Percentiles rank a stretch among this genome's conserved stretches.
These are phyloP conservation scores for Ajuga reptans DNA, from an alignment of 305 asterid species.

Conservation along the genomic window DNA sequence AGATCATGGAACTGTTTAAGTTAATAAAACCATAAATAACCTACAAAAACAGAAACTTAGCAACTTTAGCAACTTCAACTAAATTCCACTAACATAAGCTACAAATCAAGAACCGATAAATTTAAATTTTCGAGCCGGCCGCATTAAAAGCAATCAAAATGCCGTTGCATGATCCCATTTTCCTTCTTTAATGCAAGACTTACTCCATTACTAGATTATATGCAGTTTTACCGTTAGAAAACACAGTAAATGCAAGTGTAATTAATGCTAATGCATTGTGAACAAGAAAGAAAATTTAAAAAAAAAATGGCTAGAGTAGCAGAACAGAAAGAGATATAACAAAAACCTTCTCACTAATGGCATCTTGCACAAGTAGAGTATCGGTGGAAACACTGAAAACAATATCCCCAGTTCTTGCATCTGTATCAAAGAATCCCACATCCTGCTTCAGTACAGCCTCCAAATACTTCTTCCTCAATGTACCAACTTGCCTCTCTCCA, in stretches of 20 bases:
- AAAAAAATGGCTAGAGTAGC: neutral
- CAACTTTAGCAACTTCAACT: neutral
- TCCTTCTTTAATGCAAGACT: constrained; percentile 24
- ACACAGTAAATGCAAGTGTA: constrained; percentile 19
- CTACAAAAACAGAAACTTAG: neutral
- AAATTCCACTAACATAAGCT: neutral
- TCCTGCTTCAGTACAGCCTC: constrained; percentile 95
- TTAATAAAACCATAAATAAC: constrained; percentile 1
- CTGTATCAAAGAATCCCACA: constrained; percentile 95
- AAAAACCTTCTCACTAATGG: constrained; percentile 89
- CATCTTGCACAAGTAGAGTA: constrained; percentile 97
- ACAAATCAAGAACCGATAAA: neutral
- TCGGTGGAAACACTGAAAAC: constrained; percentile 96
- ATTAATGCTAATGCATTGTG: neutral
- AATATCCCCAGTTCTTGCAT: constrained; percentile 98
- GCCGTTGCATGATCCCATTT: constrained; percentile 18
- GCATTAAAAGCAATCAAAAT: constrained; percentile 30
- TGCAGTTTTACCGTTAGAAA: constrained; percentile 25
- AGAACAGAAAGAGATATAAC: neutral
- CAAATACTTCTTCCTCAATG: constrained; percentile 79
- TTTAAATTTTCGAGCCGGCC: constrained; percentile 25
- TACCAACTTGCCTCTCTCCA: constrained; percentile 91
- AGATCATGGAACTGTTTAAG: neutral
- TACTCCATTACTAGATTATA: constrained; percentile 24
- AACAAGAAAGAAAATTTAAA: too few species aligned